Evolutionary conservation across 768 basidiomycete genomes (phyloP).

Genomic region (Mycena rebaudengoi): DNA sequence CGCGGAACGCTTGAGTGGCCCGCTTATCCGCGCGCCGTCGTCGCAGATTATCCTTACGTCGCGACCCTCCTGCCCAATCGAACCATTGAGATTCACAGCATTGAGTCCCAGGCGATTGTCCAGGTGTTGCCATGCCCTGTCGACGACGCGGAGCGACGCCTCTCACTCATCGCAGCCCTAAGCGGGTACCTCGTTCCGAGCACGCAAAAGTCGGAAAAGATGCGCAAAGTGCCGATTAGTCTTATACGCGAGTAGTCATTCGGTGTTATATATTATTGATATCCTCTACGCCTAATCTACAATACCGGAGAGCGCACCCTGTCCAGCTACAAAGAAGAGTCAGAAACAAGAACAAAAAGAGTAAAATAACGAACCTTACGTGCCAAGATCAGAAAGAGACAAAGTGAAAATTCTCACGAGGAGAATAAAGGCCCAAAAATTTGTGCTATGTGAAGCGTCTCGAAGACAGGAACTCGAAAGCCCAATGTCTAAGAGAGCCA

Average conservation of each 20-base stretch:
- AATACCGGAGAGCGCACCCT: too few relatives aligned
- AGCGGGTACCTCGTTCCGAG: constrained; percentile 61
- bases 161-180: constrained; percentile 49
- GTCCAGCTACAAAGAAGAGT: too few relatives aligned
- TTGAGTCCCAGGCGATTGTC: constrained; percentile 75
- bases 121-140: constrained; percentile 70
- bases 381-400: too few relatives aligned
- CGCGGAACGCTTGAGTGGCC: constrained; percentile 91
- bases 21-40: constrained; percentile 69
- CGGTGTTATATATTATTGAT: not conserved
- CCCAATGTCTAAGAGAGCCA: too few relatives aligned
- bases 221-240: constrained; percentile 50
- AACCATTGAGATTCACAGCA: constrained; percentile 82
- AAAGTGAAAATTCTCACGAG: too few relatives aligned
- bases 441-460: too few relatives aligned
- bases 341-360: too few relatives aligned
- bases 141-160: constrained; percentile 31
- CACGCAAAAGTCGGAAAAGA: constrained; percentile 55
- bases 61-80: constrained; percentile 81
- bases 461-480: too few relatives aligned
- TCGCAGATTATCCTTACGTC: constrained; percentile 84
- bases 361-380: too few relatives aligned
- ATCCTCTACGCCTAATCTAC: not conserved
- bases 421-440: too few relatives aligned
- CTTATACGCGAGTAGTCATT: constrained; percentile 31